Base-by-base conservation (phyloP, 179 eudicot genomes). In the Silene coronaria region DNA sequence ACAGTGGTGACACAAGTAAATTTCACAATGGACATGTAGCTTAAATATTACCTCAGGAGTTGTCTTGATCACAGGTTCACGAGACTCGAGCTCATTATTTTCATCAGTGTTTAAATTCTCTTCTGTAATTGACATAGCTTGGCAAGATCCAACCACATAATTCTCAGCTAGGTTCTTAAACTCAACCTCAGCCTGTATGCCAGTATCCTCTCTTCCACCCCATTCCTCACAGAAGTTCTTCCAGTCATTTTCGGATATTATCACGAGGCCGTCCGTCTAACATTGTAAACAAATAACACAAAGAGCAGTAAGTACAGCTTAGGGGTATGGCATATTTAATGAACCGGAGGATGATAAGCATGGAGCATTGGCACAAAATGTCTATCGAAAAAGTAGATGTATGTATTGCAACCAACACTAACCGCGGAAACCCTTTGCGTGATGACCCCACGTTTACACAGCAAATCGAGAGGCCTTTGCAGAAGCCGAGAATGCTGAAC, bases 241-340 rank as follows among this genome's bases (percentile, higher is more conserved):
- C 99, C 99, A 95, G 82, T 95, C 97, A 80, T 79, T 80, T 78
- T 92, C 97, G 13, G 87, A 77, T 67, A 95, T 77, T 74, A 95
- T 80, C 72, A 90, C 84, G 75, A 95, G 80, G 42, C 85, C 91
- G 80, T 92, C 93, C 71, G 83, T 80, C 99, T 93, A 81, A 67
- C 84, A 80, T 76, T 42, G 67, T 70, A 77, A 79, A 72, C 19
- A 42, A 59, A 61, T 10, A 73, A n/a, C n/a, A n/a, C n/a, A 5
- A 53, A 51, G 58, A 51, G 19, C 58, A 51, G 19, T 14, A 53
- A 51, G 12, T 14, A 53, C 58, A 23, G 17, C 59, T 58, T 34
- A 28, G 46, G 59, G 63, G 64, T 19, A 53, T 58, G 26, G 45
- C 45, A 3, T 22, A 6, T 30, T 2, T 10, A 42, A 42, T 10